phyloP scores from a whole-genome alignment of 306 rosid species.

The Senna tora region DNA sequence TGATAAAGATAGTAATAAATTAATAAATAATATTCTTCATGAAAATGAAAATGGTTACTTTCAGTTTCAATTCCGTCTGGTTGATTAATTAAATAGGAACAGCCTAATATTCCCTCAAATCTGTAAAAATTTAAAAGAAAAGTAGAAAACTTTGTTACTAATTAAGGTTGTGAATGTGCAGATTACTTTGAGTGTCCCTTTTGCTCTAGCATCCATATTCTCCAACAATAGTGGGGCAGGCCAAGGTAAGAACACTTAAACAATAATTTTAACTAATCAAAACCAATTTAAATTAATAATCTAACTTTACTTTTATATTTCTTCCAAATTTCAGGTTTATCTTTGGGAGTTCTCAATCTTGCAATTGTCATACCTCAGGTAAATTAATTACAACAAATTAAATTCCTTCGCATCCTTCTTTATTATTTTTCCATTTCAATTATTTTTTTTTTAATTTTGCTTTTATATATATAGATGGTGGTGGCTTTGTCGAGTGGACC shows the following conservation, averaged over 20 bases:
- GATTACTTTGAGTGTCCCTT: constrained; percentile 86
- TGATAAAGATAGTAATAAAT: constrained; percentile 13
- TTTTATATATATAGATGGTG: constrained; percentile 50
- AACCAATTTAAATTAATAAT: too few species aligned
- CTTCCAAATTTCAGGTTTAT: constrained; percentile 59
- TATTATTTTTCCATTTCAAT: too few species aligned
- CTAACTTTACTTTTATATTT: background rate
- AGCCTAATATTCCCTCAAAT: background rate
- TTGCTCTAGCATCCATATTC: constrained; percentile 91
- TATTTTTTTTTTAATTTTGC: background rate
- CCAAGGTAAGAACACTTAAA: constrained; percentile 59
- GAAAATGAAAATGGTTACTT: too few species aligned
- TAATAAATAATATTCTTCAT: too few species aligned
- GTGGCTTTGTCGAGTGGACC: constrained; percentile 77
- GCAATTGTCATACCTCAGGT: constrained; percentile 84
- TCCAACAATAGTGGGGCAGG: constrained; percentile 74
- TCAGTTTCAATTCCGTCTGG: background rate
- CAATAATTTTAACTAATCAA: background rate
- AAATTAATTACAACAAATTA: background rate
- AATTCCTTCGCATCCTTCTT: background rate
- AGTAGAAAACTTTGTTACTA: constrained; percentile 8
- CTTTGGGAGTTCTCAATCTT: constrained; percentile 78
- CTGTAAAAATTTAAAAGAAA: background rate
- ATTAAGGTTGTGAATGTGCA: constrained; percentile 27
- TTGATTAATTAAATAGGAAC: background rate